A percentile compares a stretch with the other conserved stretches of the same genome.
Evolutionary conservation across 2,329 filamentous ascomycete genomes (phyloP).

Genomic region (Xylaria sp.): DNA sequence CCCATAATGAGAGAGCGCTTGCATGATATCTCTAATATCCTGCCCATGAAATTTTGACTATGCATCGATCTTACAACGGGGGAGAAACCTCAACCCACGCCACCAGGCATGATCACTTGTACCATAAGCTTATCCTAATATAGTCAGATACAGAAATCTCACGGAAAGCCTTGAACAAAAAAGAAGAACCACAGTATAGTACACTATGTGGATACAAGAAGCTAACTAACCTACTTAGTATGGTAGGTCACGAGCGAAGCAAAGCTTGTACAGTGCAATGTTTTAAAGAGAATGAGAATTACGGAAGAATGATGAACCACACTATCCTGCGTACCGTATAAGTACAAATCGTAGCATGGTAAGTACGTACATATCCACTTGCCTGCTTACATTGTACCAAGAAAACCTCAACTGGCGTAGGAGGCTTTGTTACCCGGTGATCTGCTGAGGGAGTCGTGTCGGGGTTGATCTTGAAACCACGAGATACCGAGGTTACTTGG

Average conservation of each 20-base stretch:
- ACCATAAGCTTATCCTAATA: slow-evolving; percentile 7
- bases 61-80: slow-evolving; percentile 17
- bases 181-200: not conserved
- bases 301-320: no score
- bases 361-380: not conserved
- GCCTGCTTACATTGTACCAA: not conserved
- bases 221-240: no score
- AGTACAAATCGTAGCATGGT: not conserved
- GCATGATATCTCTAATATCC: slow-evolving; percentile 24
- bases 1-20: not conserved
- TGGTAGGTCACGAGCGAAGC: no score
- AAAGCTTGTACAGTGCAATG: not conserved
- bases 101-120: not conserved
- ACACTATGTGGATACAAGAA: no score
- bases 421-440: not conserved
- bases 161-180: not conserved
- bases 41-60: slow-evolving; percentile 27
- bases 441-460: not conserved
- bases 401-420: not conserved
- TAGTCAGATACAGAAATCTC: not conserved
- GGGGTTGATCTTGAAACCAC: slow-evolving; percentile 33
- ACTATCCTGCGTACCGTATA: not conserved
- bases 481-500: slow-evolving; percentile 26
- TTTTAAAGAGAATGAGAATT: not conserved
- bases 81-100: slow-evolving; percentile 16